Conservation (phyloP, 345 rosid genomes). For the Reutealis trisperma region DNA sequence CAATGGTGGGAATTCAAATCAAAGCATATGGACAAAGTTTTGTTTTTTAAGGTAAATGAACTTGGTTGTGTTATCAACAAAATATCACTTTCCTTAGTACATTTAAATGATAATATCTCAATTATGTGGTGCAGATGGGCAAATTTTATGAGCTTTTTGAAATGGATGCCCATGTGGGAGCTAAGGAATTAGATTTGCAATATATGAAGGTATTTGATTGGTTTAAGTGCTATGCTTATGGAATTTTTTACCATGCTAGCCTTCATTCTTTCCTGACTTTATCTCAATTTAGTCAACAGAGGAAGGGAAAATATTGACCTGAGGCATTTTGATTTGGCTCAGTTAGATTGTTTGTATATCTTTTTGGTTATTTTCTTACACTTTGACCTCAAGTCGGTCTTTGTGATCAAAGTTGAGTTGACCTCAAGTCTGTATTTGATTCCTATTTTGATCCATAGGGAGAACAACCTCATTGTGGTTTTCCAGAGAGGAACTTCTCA, state of each 20-base stretch:
- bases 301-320: neutral
- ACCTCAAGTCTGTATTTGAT: constrained; percentile 14
- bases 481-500: constrained; percentile 93
- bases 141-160: constrained; percentile 97
- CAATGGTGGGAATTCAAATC: constrained; percentile 99
- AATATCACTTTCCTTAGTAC: constrained; percentile 2
- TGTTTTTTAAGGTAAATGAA: constrained; percentile 79
- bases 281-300: neutral
- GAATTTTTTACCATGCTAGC: neutral
- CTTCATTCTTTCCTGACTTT: constrained; percentile 1
- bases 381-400: neutral
- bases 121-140: constrained; percentile 71
- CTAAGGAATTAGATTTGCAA: constrained; percentile 87
- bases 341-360: constrained; percentile 3
- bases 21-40: constrained; percentile 96
- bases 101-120: constrained; percentile 5
- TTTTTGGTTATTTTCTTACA: neutral
- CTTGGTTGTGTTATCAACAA: neutral
- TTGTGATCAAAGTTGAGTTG: neutral
- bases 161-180: constrained; percentile 98
- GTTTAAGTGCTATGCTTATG: neutral
- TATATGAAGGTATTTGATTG: constrained; percentile 85
- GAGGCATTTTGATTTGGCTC: constrained; percentile 1
- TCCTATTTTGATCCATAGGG: constrained; percentile 51
- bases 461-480: constrained; percentile 99